Evolutionary conservation across 495 filamentous ascomycete species (phyloP), one percentile per base, ranked within the genome.

Genomic region (Aspergillus sclerotiicarbonarius): DNA sequence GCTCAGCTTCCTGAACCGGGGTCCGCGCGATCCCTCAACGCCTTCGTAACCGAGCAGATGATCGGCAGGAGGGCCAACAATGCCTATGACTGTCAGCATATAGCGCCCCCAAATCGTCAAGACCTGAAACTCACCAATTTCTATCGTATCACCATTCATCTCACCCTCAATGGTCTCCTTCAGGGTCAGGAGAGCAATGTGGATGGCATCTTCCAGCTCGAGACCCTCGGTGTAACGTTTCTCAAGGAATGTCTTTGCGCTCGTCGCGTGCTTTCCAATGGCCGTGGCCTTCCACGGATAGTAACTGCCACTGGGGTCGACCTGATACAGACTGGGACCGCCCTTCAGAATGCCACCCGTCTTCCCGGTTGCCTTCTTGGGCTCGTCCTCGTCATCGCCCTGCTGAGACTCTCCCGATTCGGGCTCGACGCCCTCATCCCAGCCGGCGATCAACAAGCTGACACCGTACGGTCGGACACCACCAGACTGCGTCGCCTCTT

Each of bases 261-360:
- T 94, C 16, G 94, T 98, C 31, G 94, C 94, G 68, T 91, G 96
- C 84, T 98, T 98, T 59, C 95, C 94, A 68, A 98, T 98, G 44
- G 94, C 94, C 60, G 95, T 98, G 51, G 94, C 94, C 80, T 98
- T 98, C 94, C 94, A 98, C 20, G 94, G 94, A 75, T 97, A 98
- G 68, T 98, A 97, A 70, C 88, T 92, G 47, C 94, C 94, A 59
- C 88, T 92, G 9, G 94, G 94, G 77, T 98, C 94, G 54, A 98
- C 94, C 78, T 98, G 94, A 77, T 98, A 98, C 71, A 98, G 77
- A 80, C 92, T 96, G 35, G 94, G 94, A 10, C 94, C 94, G 33
- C 95, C 94, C 80, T 96, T 96, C 58, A 94, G 77, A 64, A 96
- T 94, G 16, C 94, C 94, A 15, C 94, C 94, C 16, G 93, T 96